Base-by-base conservation (phyloP, 164 flowering plant species). In the Nelumbo lutea region DNA sequence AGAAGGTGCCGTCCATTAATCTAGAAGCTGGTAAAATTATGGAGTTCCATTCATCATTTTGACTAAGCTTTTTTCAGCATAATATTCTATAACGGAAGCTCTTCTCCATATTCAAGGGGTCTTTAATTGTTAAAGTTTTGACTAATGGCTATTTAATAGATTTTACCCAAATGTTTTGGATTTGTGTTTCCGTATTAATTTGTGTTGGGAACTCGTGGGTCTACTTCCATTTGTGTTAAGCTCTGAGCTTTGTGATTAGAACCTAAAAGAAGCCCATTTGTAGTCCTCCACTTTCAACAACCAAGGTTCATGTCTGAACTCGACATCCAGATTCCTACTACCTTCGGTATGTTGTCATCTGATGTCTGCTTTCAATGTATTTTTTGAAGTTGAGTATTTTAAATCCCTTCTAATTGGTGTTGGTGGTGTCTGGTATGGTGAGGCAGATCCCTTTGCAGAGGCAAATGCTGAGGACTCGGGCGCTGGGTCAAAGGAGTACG, bases 371-470 rank as follows among this genome's bases (percentile, higher is more conserved):
- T 52, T 62, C 13, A 62, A 40, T 51, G 44, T 56, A 27, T 1
- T 8, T 43, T 42, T 13, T 44, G 39, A 8, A 5, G 1, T 52
- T 65, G 6, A 3, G 8, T 3, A 7, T 1, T 8, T 14, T 40
- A 11, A 45, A 7, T 13, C 51, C 40, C 1, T 11, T 42, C 38
- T 42, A 11, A 9, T 9, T 9, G 3, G 6, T 65, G 15, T 65
- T 13, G 41, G 43, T 58, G 50, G n/a, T n/a, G 5, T 40, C 8
- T 66, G 47, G 45, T 42, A 14, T 68, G 42, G 58, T 70, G 45
- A 5, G 71, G 78, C 62, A 83, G 79, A 80, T 80, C 86, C 84
- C 15, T 80, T 83, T 50, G 78, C 83, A 64, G 85, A 83, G 73
- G 82, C 83, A 71, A 79, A 77, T 79, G 82, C 75, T 73, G 82